Evolutionary conservation across 306 rosid genomes (phyloP).

Genomic region (Quercus rubra): DNA sequence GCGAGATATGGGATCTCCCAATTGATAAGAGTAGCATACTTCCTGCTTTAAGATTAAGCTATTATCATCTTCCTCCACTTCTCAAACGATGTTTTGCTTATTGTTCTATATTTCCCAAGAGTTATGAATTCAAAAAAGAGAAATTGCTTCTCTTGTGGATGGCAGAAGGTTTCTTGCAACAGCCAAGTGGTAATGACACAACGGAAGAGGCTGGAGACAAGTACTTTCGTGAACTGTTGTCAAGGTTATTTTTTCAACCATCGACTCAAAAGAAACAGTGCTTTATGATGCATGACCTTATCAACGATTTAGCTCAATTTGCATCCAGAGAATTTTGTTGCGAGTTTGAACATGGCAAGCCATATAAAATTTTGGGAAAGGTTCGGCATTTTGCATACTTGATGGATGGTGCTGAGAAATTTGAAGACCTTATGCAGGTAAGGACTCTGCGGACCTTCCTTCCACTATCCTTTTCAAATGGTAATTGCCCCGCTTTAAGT

Average conservation of each 20-base stretch:
- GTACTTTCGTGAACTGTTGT: constrained; percentile 1
- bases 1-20: constrained; percentile 2
- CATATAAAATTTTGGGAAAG: background rate
- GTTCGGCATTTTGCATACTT: constrained; percentile 9
- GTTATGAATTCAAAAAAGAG: background rate
- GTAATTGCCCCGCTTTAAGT: no score
- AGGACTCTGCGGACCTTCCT: constrained; percentile 11
- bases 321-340: constrained; percentile 1
- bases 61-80: constrained; percentile 17
- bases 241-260: constrained; percentile 21
- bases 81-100: constrained; percentile 19
- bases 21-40: background rate
- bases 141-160: constrained; percentile 21
- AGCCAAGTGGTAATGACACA: background rate
- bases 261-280: accelerated
- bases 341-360: background rate
- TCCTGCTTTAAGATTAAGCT: constrained; percentile 20
- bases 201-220: constrained; percentile 5
- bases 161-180: constrained; percentile 23
- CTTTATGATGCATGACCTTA: constrained; percentile 28
- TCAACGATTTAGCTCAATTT: constrained; percentile 10
- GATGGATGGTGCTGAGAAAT: background rate
- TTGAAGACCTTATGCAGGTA: background rate
- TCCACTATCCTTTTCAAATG: background rate
- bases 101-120: constrained; percentile 17